phyloP scores from a whole-genome alignment of 305 asterid genomes.

The Ajuga reptans region DNA sequence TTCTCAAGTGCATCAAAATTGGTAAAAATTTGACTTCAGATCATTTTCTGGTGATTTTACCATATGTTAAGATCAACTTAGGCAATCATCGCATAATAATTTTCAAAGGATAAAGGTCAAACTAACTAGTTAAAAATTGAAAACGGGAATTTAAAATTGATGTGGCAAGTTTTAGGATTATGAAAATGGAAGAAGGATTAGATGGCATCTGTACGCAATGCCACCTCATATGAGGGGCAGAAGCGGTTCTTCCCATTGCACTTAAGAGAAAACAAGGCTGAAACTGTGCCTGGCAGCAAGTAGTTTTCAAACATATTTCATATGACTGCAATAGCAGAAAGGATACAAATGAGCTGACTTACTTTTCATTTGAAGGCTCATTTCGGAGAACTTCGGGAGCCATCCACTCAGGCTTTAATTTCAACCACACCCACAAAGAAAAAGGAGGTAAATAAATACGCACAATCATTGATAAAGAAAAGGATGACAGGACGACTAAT shows the following conservation, averaged over 20 bases:
- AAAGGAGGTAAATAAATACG: background rate
- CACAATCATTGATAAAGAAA: background rate
- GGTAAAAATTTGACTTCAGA: background rate
- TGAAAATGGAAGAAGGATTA: no score
- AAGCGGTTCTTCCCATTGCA: no score
- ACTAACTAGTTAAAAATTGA: no score
- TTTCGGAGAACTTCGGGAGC: constrained; percentile 99
- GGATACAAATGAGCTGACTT: constrained; percentile 29
- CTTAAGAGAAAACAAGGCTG: no score
- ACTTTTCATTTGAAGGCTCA: constrained; percentile 98
- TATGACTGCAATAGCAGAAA: constrained; percentile 1
- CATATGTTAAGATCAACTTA: background rate
- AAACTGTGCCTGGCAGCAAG: no score
- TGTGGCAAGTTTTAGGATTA: no score
- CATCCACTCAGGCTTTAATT: constrained; percentile 97
- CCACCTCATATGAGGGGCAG: no score
- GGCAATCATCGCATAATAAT: background rate
- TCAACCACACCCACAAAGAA: constrained; percentile 9
- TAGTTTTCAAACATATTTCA: constrained; percentile 4
- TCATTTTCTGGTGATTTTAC: background rate
- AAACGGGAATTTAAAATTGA: no score
- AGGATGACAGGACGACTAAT: background rate
- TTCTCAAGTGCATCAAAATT: background rate
- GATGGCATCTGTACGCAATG: no score
- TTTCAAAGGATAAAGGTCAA: no score